Evolutionary conservation across 495 filamentous ascomycete genomes (phyloP).

Genomic region (Talaromyces proteolyticus): DNA sequence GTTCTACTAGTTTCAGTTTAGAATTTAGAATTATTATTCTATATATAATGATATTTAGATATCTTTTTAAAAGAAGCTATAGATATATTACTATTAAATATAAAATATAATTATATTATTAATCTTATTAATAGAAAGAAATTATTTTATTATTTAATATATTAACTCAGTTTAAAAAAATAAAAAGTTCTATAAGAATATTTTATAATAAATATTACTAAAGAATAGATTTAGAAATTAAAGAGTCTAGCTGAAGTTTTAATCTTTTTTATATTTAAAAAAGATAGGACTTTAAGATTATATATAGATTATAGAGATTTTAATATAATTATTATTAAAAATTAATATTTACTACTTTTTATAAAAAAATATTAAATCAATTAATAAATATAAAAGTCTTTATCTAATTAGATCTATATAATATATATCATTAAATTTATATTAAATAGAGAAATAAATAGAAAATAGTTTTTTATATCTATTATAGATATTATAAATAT

Average conservation of each 20-base stretch:
- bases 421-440: background rate
- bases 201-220: background rate
- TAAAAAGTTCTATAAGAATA: background rate
- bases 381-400: background rate
- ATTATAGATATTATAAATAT: slow-evolving; percentile 3
- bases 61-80: background rate
- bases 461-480: background rate
- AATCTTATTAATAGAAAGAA: background rate
- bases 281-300: slow-evolving; percentile 3
- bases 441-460: background rate
- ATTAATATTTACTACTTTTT: background rate
- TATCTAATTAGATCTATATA: background rate
- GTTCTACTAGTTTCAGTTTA: background rate
- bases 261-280: slow-evolving; percentile 8
- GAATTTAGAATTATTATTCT: background rate
- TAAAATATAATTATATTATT: background rate
- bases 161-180: background rate
- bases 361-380: background rate
- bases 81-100: background rate
- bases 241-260: background rate
- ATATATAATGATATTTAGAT: background rate
- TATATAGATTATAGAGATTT: slow-evolving; percentile 9
- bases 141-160: background rate
- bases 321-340: slow-evolving; percentile 8
- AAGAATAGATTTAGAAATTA: background rate